Conservation (phyloP, 2,329 filamentous ascomycete genomes). For the Apiospora saccharicola region DNA sequence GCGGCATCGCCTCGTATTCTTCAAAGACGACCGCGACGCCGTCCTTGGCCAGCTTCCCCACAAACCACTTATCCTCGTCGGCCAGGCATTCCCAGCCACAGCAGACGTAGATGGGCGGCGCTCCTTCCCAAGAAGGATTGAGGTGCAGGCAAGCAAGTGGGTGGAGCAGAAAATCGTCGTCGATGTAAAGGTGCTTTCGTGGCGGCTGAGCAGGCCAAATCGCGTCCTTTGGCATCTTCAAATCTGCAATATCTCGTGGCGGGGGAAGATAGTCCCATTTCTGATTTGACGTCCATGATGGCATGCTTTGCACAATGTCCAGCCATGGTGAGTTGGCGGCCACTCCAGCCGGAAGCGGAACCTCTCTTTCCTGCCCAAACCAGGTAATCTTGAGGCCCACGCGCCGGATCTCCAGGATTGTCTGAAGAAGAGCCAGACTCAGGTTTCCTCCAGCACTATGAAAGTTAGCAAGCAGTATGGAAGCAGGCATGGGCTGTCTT, state of each 20-base stretch:
- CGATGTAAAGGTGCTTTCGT: conserved; percentile 60
- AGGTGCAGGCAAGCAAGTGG: conserved; percentile 73
- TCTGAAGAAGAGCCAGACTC: conserved; percentile 69
- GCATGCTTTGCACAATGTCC: conserved; percentile 72
- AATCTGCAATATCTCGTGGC: conserved; percentile 43
- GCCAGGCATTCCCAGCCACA: conserved; percentile 76
- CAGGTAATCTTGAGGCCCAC: conserved; percentile 60
- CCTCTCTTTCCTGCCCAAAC: conserved; percentile 62
- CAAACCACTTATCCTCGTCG: conserved; percentile 71
- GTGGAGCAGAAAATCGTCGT: conserved; percentile 64
- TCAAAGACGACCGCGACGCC: conserved; percentile 70
- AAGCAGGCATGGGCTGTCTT: conserved; percentile 16
- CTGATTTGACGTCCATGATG: conserved; percentile 58
- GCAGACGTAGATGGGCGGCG: conserved; percentile 72
- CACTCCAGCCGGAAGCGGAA: conserved; percentile 73
- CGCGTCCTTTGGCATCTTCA: conserved; percentile 52
- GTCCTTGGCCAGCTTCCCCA: conserved; percentile 60
- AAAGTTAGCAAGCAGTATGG: conserved; percentile 5
- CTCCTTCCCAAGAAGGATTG: conserved; percentile 64
- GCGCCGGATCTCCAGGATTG: conserved; percentile 68
- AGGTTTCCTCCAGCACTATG: conserved; percentile 78
- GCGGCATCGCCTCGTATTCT: conserved; percentile 83
- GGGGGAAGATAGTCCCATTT: conserved; percentile 71
- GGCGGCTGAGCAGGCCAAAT: conserved; percentile 66
- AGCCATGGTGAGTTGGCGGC: conserved; percentile 73